Conservation (phyloP, 169 alveolate genomes). For the Plasmodium coatneyi region DNA sequence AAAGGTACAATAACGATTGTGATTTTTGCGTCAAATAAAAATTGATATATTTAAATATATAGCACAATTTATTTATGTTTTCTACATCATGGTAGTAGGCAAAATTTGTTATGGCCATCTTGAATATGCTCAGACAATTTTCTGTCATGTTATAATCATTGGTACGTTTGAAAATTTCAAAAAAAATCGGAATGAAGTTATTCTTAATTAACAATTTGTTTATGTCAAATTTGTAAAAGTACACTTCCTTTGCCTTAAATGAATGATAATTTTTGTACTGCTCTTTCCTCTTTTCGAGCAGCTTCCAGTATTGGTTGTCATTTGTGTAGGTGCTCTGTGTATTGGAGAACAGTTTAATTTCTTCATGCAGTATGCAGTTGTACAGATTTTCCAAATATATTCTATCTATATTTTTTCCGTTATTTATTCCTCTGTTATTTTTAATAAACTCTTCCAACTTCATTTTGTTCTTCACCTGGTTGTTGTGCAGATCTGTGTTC, state of each 20-base stretch:
- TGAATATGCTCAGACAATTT: slow-evolving; percentile 58
- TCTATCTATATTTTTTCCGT: slow-evolving; percentile 88
- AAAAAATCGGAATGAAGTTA: slow-evolving; percentile 67
- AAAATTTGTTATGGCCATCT: slow-evolving; percentile 56
- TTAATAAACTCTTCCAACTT: slow-evolving; percentile 90
- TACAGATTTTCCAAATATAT: slow-evolving; percentile 83
- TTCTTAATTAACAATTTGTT: slow-evolving; percentile 55
- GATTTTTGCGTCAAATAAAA: slow-evolving; percentile 71
- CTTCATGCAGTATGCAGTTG: slow-evolving; percentile 82
- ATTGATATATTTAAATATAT: slow-evolving; percentile 62
- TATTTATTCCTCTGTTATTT: slow-evolving; percentile 91
- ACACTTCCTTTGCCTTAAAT: slow-evolving; percentile 25
- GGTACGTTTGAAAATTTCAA: slow-evolving; percentile 52
- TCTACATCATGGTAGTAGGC: slow-evolving; percentile 54
- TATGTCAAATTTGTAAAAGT: slow-evolving; percentile 47
- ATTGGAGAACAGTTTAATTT: slow-evolving; percentile 71
- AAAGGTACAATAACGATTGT: slow-evolving; percentile 56
- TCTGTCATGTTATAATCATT: slow-evolving; percentile 50
- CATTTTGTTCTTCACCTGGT: slow-evolving; percentile 91
- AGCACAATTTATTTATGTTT: slow-evolving; percentile 48
- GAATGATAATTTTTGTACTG: slow-evolving; percentile 58
- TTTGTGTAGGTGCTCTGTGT: slow-evolving; percentile 54
- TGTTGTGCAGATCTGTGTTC: slow-evolving; percentile 92
- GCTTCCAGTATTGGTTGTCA: slow-evolving; percentile 74
- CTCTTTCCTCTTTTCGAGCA: slow-evolving; percentile 50